Conservation (phyloP, 2,329 filamentous ascomycete genomes). For the Diaporthe sp. region DNA sequence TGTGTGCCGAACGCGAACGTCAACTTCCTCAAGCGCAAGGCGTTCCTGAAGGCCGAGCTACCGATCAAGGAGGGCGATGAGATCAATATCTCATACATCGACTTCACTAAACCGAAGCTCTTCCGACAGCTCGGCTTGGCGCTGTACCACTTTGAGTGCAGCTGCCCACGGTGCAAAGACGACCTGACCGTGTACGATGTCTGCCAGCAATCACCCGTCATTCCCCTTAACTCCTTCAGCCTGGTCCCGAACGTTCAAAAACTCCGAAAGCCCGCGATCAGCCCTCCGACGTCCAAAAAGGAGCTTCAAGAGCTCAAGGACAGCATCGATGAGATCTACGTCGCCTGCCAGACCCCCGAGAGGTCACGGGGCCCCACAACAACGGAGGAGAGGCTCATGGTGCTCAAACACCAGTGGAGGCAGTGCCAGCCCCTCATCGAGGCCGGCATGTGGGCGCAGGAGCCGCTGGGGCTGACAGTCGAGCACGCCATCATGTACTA, state of each 20-base stretch:
- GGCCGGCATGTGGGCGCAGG: conserved; percentile 61
- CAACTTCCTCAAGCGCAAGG: conserved; percentile 66
- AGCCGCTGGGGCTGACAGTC: conserved; percentile 63
- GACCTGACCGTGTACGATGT: conserved; percentile 70
- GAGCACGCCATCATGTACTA: conserved; percentile 62
- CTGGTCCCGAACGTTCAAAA: conserved; percentile 57
- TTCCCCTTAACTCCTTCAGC: conserved; percentile 61
- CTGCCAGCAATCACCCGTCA: conserved; percentile 56
- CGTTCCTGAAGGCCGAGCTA: conserved; percentile 64
- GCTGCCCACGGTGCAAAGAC: conserved; percentile 63
- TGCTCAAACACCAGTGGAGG: conserved; percentile 54
- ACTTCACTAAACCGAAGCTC: conserved; percentile 61
- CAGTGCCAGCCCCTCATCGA: conserved; percentile 55
- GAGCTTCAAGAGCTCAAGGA: conserved; percentile 47
- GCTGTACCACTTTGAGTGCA: conserved; percentile 68
- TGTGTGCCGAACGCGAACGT: conserved; percentile 73
- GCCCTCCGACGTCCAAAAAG: conserved; percentile 46
- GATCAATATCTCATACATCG: conserved; percentile 74
- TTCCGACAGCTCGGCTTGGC: conserved; percentile 59
- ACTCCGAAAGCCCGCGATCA: conserved; percentile 51
- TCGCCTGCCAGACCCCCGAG: conserved; percentile 45
- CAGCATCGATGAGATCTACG: conserved; percentile 51
- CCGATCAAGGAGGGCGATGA: conserved; percentile 67
- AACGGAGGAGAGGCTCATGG: conserved; percentile 34
- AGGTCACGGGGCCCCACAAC: conserved; percentile 38